Evolutionary conservation across 106 monocot species (phyloP), one percentile per base, ranked within the genome.

Genomic region (Agapanthus africanus): DNA sequence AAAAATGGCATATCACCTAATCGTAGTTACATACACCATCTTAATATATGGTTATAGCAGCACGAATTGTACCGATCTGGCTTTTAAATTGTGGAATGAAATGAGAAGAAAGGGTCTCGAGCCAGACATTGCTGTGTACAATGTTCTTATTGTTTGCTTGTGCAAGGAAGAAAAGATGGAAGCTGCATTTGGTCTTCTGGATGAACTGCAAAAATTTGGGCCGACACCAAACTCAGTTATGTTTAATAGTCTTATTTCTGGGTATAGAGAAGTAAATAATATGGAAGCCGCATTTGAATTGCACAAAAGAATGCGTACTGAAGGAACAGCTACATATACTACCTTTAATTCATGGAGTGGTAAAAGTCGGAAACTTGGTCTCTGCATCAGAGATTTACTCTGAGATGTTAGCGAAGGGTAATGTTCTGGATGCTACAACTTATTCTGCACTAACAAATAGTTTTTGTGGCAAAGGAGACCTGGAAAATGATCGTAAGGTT

Each of bases 321-420:
- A 78, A 68, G 77, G 82, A 66, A 65, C 66, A 50, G 77, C 72
- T 25, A 87, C 76, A 16, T 91, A 84, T 42, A 91, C 91, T 32
- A 91, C 79, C 30, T n/a, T 74, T 91, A 57, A 87, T 91, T 63
- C 87, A 91, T 78, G 84, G 79, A 57, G 79, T 75, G 25, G 68
- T 82, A 51, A 91, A n/a, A 76, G 71, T 21, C 32, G 84, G 84
- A 47, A 71, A 82, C 40, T 61, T 84, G 28, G 40, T 69, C 23
- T 40, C 64, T 63, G 84, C 88, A 52, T 88, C 68, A 41, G 49
- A 79, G 57, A 67, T 85, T 11, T 82, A 88, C 39, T 75, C 76
- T 56, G 75, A 79, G 72, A 82, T 91, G 91, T 5, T 91, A 54
- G 79, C 73, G 5, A 77, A 73, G 38, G 77, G 87, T 11, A 74